These are phyloP conservation scores for Pseudogymnoascus sp. DNA, from an alignment of 2,329 filamentous ascomycete species.

Conservation along the genomic window DNA sequence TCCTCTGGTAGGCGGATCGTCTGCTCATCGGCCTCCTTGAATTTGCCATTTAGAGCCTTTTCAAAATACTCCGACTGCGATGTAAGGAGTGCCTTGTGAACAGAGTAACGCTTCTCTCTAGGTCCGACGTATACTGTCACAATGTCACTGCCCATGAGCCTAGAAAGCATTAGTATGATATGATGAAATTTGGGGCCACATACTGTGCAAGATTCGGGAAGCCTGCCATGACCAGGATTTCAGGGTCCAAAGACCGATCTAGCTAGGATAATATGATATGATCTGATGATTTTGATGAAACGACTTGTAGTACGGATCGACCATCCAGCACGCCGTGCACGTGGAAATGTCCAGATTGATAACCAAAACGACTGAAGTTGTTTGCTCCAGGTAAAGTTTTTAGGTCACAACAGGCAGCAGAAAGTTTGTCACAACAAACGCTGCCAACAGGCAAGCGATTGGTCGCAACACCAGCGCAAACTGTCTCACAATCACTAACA, in stretches of 20 bases:
- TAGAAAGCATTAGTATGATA: neutral
- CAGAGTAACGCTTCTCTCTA: constrained; percentile 19
- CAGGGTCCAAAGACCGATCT: neutral
- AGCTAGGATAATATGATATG: neutral
- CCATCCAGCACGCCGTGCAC: neutral
- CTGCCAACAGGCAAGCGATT: neutral
- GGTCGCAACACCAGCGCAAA: neutral
- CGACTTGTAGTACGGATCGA: neutral
- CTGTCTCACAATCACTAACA: neutral
- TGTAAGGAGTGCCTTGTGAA: constrained; percentile 25
- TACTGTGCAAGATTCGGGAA: neutral
- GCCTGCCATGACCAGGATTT: neutral
- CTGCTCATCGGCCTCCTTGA: constrained; percentile 21
- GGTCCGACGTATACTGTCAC: constrained; percentile 23
- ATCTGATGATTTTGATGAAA: neutral
- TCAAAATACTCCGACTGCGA: constrained; percentile 24
- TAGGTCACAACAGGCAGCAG: neutral
- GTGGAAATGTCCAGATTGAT: neutral
- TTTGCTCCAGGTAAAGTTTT: neutral
- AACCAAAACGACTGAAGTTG: neutral
- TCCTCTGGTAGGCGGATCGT: constrained; percentile 19
- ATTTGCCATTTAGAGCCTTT: constrained; percentile 21
- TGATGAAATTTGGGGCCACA: neutral
- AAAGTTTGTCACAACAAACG: neutral
- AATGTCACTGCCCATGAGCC: constrained; percentile 19